Evolutionary conservation across 1,139 yeast species (phyloP), one percentile per base, ranked within the genome.

Genomic region (Zygotorulaspora mrakii): DNA sequence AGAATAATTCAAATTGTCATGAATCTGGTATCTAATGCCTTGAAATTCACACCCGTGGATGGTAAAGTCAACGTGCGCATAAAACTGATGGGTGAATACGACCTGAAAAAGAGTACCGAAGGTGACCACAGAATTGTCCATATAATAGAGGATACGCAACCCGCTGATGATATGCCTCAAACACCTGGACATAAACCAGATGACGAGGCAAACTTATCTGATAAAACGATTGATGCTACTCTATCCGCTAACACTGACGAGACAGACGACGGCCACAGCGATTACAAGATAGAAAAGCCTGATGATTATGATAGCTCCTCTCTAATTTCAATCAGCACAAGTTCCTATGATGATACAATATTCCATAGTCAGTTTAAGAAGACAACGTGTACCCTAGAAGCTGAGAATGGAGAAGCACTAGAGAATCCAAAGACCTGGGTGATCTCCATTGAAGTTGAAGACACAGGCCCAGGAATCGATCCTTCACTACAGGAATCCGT

Each of bases 401-500:
- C 46, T 13, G 50, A 52, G 32, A 28, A 41, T 3, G 54, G 57
- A 11, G 37, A 29, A 2, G 47, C 52, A 30, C 34, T 58, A 3
- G 44, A 36, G 12, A 37, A 45, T 1, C 49, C 49, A 12, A 55
- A 51, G 30, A 53, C 54, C 12, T 58, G 64, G 63, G 64, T 54
- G 6, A 48, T 62, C 39, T 84, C 83, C 55, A 74, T 89, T 35
- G 81, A 79, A 46, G 95, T 91, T 6, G 73, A 74, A 24, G 98
- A 91, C 61, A 83, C 94, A 0, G 98, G 98, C 4, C 87, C 95
- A 0, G 98, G 97, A 46, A 87, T 91, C 38, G 88, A 83, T 33
- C 80, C 82, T 12, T 76, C 79, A 1, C 67, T 85, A 40, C 94
- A 86, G 54, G 82, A 82, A 34, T 81, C 82, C 49, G 91, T 91